Conservation (phyloP, 768 basidiomycete species). For the Auriscalpium orientale region DNA sequence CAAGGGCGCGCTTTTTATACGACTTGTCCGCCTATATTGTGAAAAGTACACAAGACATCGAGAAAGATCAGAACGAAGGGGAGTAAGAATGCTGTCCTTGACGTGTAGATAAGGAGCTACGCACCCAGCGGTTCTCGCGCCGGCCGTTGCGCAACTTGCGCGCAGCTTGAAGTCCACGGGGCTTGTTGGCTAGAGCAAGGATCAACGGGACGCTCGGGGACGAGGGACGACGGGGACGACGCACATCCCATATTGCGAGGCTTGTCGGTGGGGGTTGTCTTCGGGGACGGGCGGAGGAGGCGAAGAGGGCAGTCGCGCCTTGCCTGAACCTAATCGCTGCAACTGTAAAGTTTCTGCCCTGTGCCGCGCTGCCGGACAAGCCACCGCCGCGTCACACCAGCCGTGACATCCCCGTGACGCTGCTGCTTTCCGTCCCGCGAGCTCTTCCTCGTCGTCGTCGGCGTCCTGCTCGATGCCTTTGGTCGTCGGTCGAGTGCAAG, state of each 20-base stretch:
- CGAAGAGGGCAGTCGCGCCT: neutral
- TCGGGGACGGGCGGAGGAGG: neutral
- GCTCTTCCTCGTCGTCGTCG: constrained; percentile 9
- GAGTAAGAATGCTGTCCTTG: neutral
- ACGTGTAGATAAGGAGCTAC: constrained; percentile 16
- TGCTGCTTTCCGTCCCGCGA: constrained; percentile 1
- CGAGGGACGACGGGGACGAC: constrained; percentile 28
- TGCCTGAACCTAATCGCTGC: constrained; percentile 3
- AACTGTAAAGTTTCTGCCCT: constrained; percentile 37
- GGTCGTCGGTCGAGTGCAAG: too few species aligned
- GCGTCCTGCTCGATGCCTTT: too few species aligned
- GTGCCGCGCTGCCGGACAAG: neutral
- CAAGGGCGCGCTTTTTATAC: constrained; percentile 99
- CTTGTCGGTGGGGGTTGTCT: constrained; percentile 38
- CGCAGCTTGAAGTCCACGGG: constrained; percentile 97
- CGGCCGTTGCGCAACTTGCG: constrained; percentile 95
- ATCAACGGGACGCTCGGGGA: constrained; percentile 9
- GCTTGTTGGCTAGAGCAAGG: constrained; percentile 78
- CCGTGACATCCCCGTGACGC: neutral
- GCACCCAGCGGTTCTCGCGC: constrained; percentile 94
- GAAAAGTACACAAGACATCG: neutral
- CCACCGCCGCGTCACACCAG: neutral
- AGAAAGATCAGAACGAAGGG: neutral
- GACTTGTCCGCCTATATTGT: constrained; percentile 81
- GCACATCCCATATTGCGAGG: constrained; percentile 73